A percentile compares a stretch with the other conserved stretches of the same genome.
These are phyloP conservation scores for Picea sitchensis DNA, from an alignment of 75 land plant species.

Conservation along the genomic window DNA sequence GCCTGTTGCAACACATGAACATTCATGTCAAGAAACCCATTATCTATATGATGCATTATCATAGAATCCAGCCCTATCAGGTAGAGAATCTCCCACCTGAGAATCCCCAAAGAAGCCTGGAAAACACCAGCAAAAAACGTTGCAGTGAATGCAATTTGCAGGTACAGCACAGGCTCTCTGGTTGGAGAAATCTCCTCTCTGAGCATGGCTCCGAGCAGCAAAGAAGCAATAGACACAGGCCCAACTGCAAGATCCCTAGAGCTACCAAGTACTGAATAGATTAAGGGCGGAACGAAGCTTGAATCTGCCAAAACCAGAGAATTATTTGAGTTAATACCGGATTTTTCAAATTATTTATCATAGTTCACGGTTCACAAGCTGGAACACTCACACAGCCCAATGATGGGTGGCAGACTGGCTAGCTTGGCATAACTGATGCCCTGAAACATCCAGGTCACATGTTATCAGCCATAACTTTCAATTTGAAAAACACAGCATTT, in stretches of 20 bases:
- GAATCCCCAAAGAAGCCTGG: conserved; percentile 58
- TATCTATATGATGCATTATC: neutral
- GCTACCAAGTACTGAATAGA: conserved; percentile 57
- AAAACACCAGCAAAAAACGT: conserved; percentile 68
- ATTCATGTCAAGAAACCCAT: neutral
- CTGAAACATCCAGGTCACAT: conserved; percentile 19
- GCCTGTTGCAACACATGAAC: conserved; percentile 23
- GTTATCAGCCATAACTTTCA: too few species aligned
- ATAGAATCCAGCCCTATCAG: neutral
- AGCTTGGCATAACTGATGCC: conserved; percentile 92
- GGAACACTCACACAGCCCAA: conserved; percentile 72
- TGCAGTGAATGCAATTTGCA: conserved; percentile 56
- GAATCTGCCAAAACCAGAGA: conserved; percentile 38
- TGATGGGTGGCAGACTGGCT: conserved; percentile 62
- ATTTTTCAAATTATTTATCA: neutral
- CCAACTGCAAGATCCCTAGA: conserved; percentile 68
- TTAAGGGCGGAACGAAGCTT: conserved; percentile 67
- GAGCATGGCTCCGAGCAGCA: conserved; percentile 56
- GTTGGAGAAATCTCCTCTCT: conserved; percentile 31
- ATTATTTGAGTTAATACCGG: neutral
- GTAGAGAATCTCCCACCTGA: conserved; percentile 26
- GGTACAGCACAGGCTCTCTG: conserved; percentile 22
- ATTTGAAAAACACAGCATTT: too few species aligned
- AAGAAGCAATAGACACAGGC: conserved; percentile 67
- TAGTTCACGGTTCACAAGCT: neutral